Base-by-base conservation (phyloP, 2,329 filamentous ascomycete genomes). In the Coniochaeta sp. region DNA sequence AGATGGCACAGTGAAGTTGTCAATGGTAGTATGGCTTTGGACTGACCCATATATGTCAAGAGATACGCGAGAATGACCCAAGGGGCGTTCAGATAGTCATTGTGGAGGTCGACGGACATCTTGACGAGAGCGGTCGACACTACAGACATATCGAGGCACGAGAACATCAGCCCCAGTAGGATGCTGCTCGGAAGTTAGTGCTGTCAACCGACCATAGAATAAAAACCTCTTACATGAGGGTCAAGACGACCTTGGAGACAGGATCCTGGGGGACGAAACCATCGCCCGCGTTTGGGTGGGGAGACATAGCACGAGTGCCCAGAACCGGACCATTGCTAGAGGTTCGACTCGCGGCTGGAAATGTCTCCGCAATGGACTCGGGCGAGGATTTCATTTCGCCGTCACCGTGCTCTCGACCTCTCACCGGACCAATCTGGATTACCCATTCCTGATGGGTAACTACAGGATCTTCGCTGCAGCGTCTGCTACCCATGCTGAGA, bases 21-120 rank as follows among this genome's bases (percentile, higher is more conserved):
- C 24, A 22, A 19, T 3, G 19, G n/a, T 16, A 14, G 5, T 8
- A 9, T 8, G 6, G 1, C n/a, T n/a, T n/a, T 34, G 24, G 33
- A 61, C 72, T 61, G 67, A 79, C 79, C 81, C 73, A 85, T 78
- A 64, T 85, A 85, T 0, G 81, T 81, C 24, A 85, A 67, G 11
- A 85, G 74, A 63, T 85, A 85, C 0, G 81, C 77, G 57, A 85
- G 68, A 4, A 84, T 75, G 36, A 83, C 77, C 82, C 82, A 85
- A 31, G 80, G 77, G 3, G 79, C 77, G 62, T 81, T 77, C 57
- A 57, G 54, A 57, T 77, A 72, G 63, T 81, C 81, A 64, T 84
- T 77, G 9, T 75, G 65, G 17, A 84, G 71, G 57, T 83, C 79
- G 43, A 77, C 72, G 3, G 81, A 82, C 60, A 85, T 82, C 22